Evolutionary conservation across 805 yeast species (phyloP), one percentile per base, ranked within the genome.

Genomic region (Candida oleophila): DNA sequence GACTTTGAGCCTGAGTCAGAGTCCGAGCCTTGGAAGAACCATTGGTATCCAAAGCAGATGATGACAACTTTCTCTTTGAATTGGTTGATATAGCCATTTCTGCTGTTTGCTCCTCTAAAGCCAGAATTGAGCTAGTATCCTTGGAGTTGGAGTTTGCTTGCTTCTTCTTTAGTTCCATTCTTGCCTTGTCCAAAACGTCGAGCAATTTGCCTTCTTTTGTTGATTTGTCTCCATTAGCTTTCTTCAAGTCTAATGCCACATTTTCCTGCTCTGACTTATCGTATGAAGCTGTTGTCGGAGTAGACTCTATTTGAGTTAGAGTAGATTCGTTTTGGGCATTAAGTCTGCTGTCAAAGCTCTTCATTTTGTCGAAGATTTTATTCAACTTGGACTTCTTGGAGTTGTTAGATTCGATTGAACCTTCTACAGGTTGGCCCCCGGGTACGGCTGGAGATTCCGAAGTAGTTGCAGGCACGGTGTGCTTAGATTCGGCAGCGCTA

Each of bases 361-460:
- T 56, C 54, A 64, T 49, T 38, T 61, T 60, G 14, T 54, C 50
- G 41, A 51, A 49, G n/a, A 54, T 46, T 15, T 56, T 49, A 8
- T 54, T 50, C 3, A 60, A 48, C 41, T 57, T 60, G 7, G 58
- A 47, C 33, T 51, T 41, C n/a, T 25, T 44, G 42, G 14, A 37
- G 36, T 5, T 18, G 18, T 44, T 22, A 22, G 19, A 22, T 42
- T 8, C 38, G 21, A 19, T 22, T 11, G 40, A 19, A n/a, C n/a
- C 19, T 35, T 9, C 38, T n/a, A 12, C 34, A 30, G 14, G 34
- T n/a, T n/a, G n/a, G n/a, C n/a, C n/a, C n/a, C n/a, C 19, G 39
- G 39, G 14, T 36, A n/a, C 20, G 16, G 14, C 12, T 11, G 33
- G 14, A 28, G 33, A 28, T 28, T 9, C 12, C 14, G 14, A 11